Evolutionary conservation across 2,329 filamentous ascomycete species (phyloP), one percentile per base, ranked within the genome.

Genomic region (Orbilia quercus): DNA sequence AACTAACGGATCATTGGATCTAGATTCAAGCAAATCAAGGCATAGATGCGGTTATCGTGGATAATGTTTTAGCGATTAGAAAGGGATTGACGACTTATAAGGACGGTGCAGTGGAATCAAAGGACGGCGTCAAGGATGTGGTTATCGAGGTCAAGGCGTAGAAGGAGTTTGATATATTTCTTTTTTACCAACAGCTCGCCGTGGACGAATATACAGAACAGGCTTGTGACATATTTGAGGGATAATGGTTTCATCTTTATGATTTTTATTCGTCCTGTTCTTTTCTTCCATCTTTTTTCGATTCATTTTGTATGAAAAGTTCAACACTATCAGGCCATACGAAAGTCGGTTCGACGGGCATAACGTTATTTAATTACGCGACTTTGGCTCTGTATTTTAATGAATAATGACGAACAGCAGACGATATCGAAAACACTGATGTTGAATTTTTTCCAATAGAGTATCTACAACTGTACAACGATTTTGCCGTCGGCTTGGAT

Each of bases 41-140:
- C 51, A 97, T 99, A 74, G 95, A 99, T 79, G 95, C 95, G 0
- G 94, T 99, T 60, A 99, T 99, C 79, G 95, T 98, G 12, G 95
- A 99, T 80, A 95, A 88, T 75, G 94, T 99, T 1, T 86, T 98
- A 28, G 91, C 91, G 42, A 97, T 99, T 77, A 88, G 94, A 50
- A 92, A 96, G 81, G 94, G 92, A 0, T 85, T 99, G 74, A 95
- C 91, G 34, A 47, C 70, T 25, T 63, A 72, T 22, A 69, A 64
- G 31, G 63, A 75, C 18, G 70, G 65, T 11, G 36, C 50, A 23
- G 34, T 9, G 4, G 45, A 1, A 1, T 18, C 48, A 38, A 58
- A 57, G 16, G 62, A 72, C 28, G 69, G 60, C 69, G 69, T 73
- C 62, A 73, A 66, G 60, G 69, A 73, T 57, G 42, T 51, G 23